Percentiles rank a stretch among this genome's conserved stretches.
phyloP scores from a whole-genome alignment of 2,329 filamentous ascomycete species.

The Alternaria triticina region DNA sequence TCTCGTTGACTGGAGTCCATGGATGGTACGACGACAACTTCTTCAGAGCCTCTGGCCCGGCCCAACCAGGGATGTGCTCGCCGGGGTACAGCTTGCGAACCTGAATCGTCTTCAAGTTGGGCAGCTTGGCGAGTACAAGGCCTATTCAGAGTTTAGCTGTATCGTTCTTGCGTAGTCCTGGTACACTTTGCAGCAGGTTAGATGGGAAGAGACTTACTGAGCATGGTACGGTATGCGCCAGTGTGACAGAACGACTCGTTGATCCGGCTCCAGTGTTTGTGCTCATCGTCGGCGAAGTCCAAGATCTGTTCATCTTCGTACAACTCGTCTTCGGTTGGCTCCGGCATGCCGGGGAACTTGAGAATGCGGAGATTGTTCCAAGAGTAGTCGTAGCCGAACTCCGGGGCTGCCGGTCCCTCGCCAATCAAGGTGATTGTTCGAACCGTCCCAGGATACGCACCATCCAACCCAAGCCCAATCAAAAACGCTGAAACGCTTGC shows the following conservation, averaged over 20 bases:
- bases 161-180: neutral
- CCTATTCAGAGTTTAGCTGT: neutral
- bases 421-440: slow-evolving; percentile 12
- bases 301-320: slow-evolving; percentile 13
- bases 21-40: slow-evolving; percentile 20
- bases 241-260: slow-evolving; percentile 12
- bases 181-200: neutral
- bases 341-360: neutral
- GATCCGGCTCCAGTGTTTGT: slow-evolving; percentile 2
- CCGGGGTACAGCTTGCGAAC: slow-evolving; percentile 21
- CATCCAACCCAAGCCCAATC: neutral
- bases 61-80: slow-evolving; percentile 25
- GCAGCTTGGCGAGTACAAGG: slow-evolving; percentile 7
- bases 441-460: neutral
- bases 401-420: slow-evolving; percentile 8
- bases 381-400: neutral
- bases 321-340: neutral
- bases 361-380: neutral
- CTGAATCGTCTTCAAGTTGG: slow-evolving; percentile 11
- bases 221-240: slow-evolving; percentile 20
- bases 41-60: slow-evolving; percentile 4
- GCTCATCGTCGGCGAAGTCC: slow-evolving; percentile 5
- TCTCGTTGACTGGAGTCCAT: slow-evolving; percentile 6
- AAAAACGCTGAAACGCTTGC: slow-evolving; percentile 7
- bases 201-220: neutral